Evolutionary conservation across 2,329 filamentous ascomycete genomes (phyloP).

Genomic region (Parascedosporium putredinis): DNA sequence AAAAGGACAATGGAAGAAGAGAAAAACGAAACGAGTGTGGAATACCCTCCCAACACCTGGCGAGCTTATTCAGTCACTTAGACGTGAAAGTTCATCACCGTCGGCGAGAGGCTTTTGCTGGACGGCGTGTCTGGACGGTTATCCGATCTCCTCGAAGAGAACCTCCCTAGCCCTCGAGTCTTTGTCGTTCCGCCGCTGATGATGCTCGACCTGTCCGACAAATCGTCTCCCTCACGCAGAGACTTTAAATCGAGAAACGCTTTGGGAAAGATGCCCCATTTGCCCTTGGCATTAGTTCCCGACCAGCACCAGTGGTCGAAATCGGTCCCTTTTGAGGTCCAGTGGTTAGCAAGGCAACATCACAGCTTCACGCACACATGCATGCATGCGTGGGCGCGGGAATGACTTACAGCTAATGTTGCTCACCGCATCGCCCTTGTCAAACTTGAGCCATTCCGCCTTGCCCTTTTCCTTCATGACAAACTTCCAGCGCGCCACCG

Average conservation of each 20-base stretch:
- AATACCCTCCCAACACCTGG: no score
- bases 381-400: neutral
- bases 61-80: neutral
- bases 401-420: constrained; percentile 46
- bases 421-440: constrained; percentile 55
- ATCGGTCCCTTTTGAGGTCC: constrained; percentile 26
- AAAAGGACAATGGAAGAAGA: no score
- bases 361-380: neutral
- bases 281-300: constrained; percentile 40
- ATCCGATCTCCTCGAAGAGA: constrained; percentile 8
- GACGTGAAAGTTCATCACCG: neutral
- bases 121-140: neutral
- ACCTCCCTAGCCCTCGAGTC: constrained; percentile 5
- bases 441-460: constrained; percentile 47
- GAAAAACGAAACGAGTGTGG: no score
- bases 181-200: neutral
- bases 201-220: neutral
- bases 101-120: neutral
- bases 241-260: constrained; percentile 36
- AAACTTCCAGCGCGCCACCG: constrained; percentile 44
- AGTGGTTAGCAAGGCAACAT: constrained; percentile 3
- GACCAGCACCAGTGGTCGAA: constrained; percentile 47
- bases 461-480: constrained; percentile 25
- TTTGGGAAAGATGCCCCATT: constrained; percentile 42
- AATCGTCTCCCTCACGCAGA: constrained; percentile 24